Evolutionary conservation across 2,329 filamentous ascomycete genomes (phyloP).

Genomic region (Neopestalotiopsis clavispora): DNA sequence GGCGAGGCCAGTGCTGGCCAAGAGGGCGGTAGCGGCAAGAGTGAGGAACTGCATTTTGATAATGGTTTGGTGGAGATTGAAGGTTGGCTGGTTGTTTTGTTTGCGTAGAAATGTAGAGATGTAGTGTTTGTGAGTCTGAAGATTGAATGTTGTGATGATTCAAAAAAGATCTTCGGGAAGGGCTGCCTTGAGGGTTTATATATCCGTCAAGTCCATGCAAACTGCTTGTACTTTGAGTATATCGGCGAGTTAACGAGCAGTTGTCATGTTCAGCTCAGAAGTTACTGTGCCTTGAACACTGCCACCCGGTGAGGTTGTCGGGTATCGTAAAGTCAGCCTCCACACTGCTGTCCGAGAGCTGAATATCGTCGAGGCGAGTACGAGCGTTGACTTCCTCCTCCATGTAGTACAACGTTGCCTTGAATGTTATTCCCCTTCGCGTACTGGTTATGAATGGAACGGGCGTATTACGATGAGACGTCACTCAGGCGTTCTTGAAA

Average conservation of each 20-base stretch:
- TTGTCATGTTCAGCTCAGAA: not conserved
- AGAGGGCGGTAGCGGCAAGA: constrained; percentile 2
- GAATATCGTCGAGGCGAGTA: not conserved
- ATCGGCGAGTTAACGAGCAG: not conserved
- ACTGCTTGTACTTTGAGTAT: not conserved
- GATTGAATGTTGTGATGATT: not conserved
- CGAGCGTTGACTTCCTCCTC: not conserved
- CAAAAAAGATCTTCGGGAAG: not conserved
- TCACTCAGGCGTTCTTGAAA: not conserved
- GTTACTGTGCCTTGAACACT: not conserved
- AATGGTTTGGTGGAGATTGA: not conserved
- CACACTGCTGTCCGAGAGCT: not conserved
- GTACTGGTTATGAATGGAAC: not conserved
- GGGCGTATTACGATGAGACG: not conserved
- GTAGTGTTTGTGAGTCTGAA: not conserved
- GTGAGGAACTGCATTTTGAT: constrained; percentile 15
- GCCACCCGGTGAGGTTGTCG: not conserved
- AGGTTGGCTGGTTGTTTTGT: not conserved
- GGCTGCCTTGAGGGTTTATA: not conserved
- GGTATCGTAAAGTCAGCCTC: not conserved
- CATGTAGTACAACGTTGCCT: not conserved
- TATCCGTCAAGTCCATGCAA: not conserved
- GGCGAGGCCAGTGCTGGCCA: constrained; percentile 14
- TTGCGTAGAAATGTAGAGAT: not conserved
- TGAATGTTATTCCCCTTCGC: not conserved